These are phyloP conservation scores for Phaeosphaeria sp. DNA, from an alignment of 2,329 filamentous ascomycete genomes.

Conservation along the genomic window DNA sequence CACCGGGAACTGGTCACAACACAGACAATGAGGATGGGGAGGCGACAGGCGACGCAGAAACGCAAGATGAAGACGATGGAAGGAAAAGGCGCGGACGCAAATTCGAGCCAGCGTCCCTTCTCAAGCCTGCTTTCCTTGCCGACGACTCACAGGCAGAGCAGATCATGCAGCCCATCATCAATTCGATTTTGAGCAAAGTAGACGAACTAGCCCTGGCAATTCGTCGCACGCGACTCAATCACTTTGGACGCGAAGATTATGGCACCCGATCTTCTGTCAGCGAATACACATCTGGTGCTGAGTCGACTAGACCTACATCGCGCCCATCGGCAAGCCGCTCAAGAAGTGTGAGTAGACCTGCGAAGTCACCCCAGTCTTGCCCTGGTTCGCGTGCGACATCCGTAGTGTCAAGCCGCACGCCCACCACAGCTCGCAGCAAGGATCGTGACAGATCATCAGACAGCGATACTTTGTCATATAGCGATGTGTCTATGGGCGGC, in stretches of 20 bases:
- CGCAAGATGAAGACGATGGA: constrained; percentile 5
- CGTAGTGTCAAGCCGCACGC: neutral
- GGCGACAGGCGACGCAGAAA: neutral
- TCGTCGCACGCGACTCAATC: constrained; percentile 69
- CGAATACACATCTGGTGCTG: constrained; percentile 36
- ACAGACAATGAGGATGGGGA: constrained; percentile 13
- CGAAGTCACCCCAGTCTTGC: constrained; percentile 12
- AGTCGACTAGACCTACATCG: constrained; percentile 22
- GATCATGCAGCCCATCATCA: constrained; percentile 71
- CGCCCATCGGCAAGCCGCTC: constrained; percentile 22
- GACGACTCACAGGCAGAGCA: constrained; percentile 73
- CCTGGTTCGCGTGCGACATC: constrained; percentile 19
- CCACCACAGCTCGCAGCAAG: neutral
- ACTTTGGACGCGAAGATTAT: constrained; percentile 32
- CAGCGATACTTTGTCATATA: constrained; percentile 38
- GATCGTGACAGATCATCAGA: constrained; percentile 1
- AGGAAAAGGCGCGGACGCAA: constrained; percentile 18
- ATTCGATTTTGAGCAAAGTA: constrained; percentile 73
- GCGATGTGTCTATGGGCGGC: constrained; percentile 16
- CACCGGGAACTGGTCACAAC: constrained; percentile 7
- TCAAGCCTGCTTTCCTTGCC: constrained; percentile 64
- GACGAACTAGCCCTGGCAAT: constrained; percentile 74
- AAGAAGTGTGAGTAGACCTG: constrained; percentile 12
- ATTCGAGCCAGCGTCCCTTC: constrained; percentile 7
- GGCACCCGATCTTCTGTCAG: constrained; percentile 41